These are phyloP conservation scores for Aciculoconidium aculeatum DNA, from an alignment of 805 yeast genomes.

Conservation along the genomic window DNA sequence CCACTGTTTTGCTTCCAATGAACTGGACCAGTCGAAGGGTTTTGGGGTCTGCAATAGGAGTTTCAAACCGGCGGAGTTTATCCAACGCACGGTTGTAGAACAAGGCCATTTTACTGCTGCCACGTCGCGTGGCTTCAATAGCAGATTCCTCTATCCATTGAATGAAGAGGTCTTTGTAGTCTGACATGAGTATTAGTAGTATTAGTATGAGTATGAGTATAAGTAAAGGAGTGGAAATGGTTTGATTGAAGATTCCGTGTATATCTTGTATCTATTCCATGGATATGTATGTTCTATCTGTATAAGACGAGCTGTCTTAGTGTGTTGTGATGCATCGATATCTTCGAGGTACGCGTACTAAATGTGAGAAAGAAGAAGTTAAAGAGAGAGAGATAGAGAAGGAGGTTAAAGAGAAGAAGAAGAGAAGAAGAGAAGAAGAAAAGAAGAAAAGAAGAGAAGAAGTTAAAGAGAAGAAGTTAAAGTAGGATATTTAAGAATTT, in stretches of 20 bases:
- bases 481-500: neutral
- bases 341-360: no score
- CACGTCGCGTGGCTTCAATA: slow-evolving; percentile 38
- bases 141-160: slow-evolving; percentile 56
- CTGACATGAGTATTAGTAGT: no score
- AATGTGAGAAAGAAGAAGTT: no score
- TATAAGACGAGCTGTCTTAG: no score
- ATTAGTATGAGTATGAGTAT: no score
- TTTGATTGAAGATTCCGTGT: neutral
- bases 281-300: no score
- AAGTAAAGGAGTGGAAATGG: neutral
- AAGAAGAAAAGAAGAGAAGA: neutral
- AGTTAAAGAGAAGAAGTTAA: neutral
- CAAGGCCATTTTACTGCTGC: slow-evolving; percentile 47
- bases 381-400: no score
- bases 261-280: no score
- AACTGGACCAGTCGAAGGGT: slow-evolving; percentile 56
- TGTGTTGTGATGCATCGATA: no score
- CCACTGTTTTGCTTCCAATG: slow-evolving; percentile 68
- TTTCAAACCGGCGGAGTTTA: slow-evolving; percentile 40
- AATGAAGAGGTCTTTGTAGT: slow-evolving; percentile 47
- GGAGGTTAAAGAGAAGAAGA: neutral
- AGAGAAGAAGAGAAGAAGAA: slow-evolving; percentile 1
- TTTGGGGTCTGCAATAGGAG: slow-evolving; percentile 45
- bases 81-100: slow-evolving; percentile 54